Percentiles rank a stretch among this genome's conserved stretches.
Conservation (phyloP, 2,329 filamentous ascomycete genomes). For the Trichophyton benhamiae region DNA sequence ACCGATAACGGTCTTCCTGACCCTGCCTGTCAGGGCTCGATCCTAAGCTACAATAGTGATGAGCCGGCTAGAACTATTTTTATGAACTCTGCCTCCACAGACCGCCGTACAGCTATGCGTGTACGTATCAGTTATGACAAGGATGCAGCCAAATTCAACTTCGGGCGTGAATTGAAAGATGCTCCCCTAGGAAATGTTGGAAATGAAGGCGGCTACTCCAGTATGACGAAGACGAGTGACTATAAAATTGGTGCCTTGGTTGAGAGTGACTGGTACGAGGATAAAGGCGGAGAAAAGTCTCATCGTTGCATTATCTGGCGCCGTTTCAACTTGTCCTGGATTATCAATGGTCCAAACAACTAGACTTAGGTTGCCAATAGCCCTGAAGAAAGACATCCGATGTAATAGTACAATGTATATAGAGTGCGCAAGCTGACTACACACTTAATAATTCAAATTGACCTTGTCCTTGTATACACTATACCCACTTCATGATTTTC, state of each 20-base stretch:
- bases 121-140: slow-evolving; percentile 8
- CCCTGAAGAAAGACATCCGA: background rate
- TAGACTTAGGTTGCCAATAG: background rate
- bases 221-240: slow-evolving; percentile 9
- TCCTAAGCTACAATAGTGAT: slow-evolving; percentile 4
- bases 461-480: background rate
- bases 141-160: slow-evolving; percentile 7
- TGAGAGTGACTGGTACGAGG: slow-evolving; percentile 7
- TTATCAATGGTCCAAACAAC: slow-evolving; percentile 5
- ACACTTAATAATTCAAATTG: background rate
- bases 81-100: slow-evolving; percentile 3
- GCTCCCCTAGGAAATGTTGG: slow-evolving; percentile 2
- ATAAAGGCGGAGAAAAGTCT: slow-evolving; percentile 1
- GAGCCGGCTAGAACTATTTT: slow-evolving; percentile 4
- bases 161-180: slow-evolving; percentile 1
- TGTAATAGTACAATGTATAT: background rate
- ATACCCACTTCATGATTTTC: background rate
- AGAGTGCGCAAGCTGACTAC: background rate
- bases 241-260: slow-evolving; percentile 6
- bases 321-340: slow-evolving; percentile 8
- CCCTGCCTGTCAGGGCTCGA: slow-evolving; percentile 7
- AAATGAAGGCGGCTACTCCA: slow-evolving; percentile 6
- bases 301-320: slow-evolving; percentile 7
- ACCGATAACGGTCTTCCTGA: slow-evolving; percentile 6
- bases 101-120: slow-evolving; percentile 1